phyloP scores from a whole-genome alignment of 1,139 yeast genomes.

The Candida buenavistaensis region DNA sequence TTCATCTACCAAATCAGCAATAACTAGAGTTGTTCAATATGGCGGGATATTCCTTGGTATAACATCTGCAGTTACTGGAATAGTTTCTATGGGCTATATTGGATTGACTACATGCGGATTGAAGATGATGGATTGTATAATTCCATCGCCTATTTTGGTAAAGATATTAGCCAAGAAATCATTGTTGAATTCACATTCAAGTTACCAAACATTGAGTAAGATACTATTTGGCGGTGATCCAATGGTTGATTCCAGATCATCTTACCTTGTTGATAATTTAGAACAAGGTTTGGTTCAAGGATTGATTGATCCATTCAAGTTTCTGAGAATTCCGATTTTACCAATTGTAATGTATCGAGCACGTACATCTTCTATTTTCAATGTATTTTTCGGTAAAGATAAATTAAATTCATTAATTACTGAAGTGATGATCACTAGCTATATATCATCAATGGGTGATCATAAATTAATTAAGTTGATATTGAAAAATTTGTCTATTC shows the following conservation, averaged over 20 bases:
- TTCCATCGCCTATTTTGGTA: conserved; percentile 37
- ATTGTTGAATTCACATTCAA: conserved; percentile 7
- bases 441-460: conserved; percentile 41
- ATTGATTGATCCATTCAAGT: conserved; percentile 39
- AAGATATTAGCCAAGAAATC: conserved; percentile 25
- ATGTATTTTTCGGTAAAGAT: conserved; percentile 25
- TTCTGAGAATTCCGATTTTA: conserved; percentile 40
- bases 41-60: conserved; percentile 38
- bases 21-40: conserved; percentile 28
- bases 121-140: conserved; percentile 37
- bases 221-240: conserved; percentile 20
- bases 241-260: background rate
- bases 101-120: conserved; percentile 44
- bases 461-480: conserved; percentile 29
- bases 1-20: conserved; percentile 20
- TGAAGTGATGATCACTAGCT: conserved; percentile 39
- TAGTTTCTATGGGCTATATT: conserved; percentile 42
- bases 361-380: conserved; percentile 37
- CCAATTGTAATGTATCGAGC: conserved; percentile 42
- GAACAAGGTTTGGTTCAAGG: conserved; percentile 38
- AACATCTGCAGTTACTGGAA: conserved; percentile 43
- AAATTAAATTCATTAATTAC: conserved; percentile 26
- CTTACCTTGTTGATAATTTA: conserved; percentile 27
- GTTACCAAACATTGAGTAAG: conserved; percentile 18
- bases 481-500: conserved; percentile 12